phyloP scores from a whole-genome alignment of 176 grass and related monocot species.

The Musa beccarii region DNA sequence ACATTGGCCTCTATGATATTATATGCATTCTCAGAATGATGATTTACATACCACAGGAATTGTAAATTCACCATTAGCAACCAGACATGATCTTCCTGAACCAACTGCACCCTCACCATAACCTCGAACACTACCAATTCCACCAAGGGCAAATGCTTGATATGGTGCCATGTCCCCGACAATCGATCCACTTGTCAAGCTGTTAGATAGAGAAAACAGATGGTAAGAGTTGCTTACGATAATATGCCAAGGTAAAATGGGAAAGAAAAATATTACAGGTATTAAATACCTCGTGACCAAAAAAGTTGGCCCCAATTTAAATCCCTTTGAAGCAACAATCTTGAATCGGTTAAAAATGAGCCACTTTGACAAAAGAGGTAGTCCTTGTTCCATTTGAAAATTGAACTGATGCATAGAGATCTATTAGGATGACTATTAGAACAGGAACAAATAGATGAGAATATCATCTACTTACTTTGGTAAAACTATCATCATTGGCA shows the following conservation, averaged over 20 bases:
- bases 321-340: constrained; percentile 67
- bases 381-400: constrained; percentile 97
- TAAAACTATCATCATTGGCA: constrained; percentile 63
- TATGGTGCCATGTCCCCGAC: constrained; percentile 97
- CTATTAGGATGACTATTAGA: neutral
- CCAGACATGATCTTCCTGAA: constrained; percentile 75
- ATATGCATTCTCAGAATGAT: neutral
- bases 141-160: constrained; percentile 94
- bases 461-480: constrained; percentile 51
- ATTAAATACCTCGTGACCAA: constrained; percentile 59
- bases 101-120: constrained; percentile 92
- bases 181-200: constrained; percentile 86
- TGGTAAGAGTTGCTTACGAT: neutral
- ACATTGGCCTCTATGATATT: neutral
- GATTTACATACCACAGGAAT: constrained; percentile 69
- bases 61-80: constrained; percentile 78
- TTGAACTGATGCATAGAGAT: constrained; percentile 46
- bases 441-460: neutral
- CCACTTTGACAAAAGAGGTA: constrained; percentile 76
- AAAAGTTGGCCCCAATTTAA: constrained; percentile 83
- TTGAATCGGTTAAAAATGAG: constrained; percentile 90
- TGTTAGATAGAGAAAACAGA: constrained; percentile 36
- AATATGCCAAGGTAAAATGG: constrained; percentile 14
- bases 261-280: neutral
- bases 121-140: constrained; percentile 83